Evolutionary conservation across 768 basidiomycete species (phyloP), one percentile per base, ranked within the genome.

Genomic region (Russula foetens): DNA sequence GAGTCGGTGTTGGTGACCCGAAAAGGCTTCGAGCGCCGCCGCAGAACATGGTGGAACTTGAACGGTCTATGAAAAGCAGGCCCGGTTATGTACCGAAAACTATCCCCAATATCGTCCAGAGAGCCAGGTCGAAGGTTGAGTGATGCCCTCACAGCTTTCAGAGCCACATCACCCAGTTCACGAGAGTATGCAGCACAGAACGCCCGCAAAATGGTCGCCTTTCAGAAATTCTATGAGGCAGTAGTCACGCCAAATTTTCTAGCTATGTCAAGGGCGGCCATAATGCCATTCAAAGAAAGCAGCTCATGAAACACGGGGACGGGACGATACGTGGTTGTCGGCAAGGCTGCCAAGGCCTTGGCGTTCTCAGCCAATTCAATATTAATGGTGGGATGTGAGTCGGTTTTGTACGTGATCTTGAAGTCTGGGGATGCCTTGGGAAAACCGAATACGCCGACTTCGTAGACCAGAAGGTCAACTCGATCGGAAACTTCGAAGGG

Each of bases 351-450:
- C 4, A 58, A 29, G 7, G n/a, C n/a, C 21, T 3, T 33, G 41
- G 48, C 24, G 21, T 21, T 33, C 29, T 58, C 56, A 5, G 39
- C 7, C 15, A 58, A 17, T 44, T 49, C 21, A 29, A 58, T n/a
- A 43, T 57, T 29, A 4, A 49, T n/a, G 23, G 56, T 11, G 23
- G 12, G 39, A n/a, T n/a, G n/a, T 6, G 38, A 12, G 2, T 41
- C 26, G 17, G 29, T 4, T 33, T n/a, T 24, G 28, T 24, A 35
- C 35, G 14, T 35, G 35, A 2, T 35, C 2, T 35, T 29, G 43
- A 59, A 59, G 51, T 53, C 23, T 15, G 50, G 58, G 14, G 58
- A 58, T 33, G 58, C 41, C 24, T 45, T 35, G 23, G 43, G n/a
- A n/a, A n/a, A n/a, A n/a, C n/a, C n/a, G n/a, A n/a, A 44, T 33